These are phyloP conservation scores for Russula vinacea DNA, from an alignment of 768 basidiomycete species.

Conservation along the genomic window DNA sequence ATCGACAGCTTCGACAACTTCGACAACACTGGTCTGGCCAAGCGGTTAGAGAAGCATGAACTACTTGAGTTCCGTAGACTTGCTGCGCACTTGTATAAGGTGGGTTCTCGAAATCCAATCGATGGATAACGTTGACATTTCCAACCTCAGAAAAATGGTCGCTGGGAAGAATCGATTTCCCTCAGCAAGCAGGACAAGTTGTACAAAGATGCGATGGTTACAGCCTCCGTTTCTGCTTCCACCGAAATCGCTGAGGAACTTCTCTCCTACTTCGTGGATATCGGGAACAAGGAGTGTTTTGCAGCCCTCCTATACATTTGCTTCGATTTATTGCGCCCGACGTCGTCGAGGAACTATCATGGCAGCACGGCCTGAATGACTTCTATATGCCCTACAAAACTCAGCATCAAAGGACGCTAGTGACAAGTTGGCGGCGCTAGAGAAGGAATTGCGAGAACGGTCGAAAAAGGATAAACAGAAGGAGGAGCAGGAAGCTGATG, in stretches of 20 bases:
- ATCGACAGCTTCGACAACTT: conserved; percentile 99
- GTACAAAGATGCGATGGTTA: conserved; percentile 95
- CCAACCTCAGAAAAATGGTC: conserved; percentile 74
- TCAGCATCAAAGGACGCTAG: conserved; percentile 76
- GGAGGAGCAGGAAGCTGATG: conserved; percentile 83
- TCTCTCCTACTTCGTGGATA: conserved; percentile 94
- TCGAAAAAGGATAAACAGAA: conserved; percentile 84
- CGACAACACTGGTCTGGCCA: conserved; percentile 84
- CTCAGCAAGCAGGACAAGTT: conserved; percentile 95
- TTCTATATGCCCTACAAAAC: conserved; percentile 97
- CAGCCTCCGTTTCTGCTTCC: conserved; percentile 79
- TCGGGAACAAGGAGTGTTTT: conserved; percentile 98
- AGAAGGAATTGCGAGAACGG: conserved; percentile 87
- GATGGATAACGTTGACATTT: not conserved
- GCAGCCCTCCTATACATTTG: conserved; percentile 85
- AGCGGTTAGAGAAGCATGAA: conserved; percentile 82
- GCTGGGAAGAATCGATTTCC: conserved; percentile 95
- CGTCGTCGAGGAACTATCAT: conserved; percentile 89
- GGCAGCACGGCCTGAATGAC: conserved; percentile 94
- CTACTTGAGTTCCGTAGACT: conserved; percentile 93
- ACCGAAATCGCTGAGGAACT: conserved; percentile 93
- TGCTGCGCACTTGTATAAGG: conserved; percentile 96
- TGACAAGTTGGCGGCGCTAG: conserved; percentile 72
- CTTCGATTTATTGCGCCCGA: conserved; percentile 95
- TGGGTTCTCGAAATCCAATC: conserved; percentile 34